Conservation (phyloP, 305 asterid species). For the Stenogyne calaminthoides region DNA sequence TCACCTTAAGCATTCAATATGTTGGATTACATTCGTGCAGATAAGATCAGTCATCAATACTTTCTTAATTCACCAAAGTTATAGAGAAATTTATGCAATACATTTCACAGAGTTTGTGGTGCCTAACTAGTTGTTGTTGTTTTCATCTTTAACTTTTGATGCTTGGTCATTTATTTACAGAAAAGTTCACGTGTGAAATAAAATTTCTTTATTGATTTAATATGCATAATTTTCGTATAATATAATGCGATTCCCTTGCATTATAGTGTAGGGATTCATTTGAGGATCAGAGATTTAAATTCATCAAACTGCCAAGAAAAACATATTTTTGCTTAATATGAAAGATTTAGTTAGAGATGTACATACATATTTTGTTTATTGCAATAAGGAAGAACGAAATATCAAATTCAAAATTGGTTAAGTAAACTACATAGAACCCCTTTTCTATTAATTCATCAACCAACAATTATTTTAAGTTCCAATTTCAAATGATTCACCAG, state of each 20-base stretch:
- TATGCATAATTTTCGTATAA: background rate
- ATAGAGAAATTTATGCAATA: background rate
- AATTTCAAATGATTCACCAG: constrained; percentile 14
- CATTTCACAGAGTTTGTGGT: background rate
- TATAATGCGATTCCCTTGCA: background rate
- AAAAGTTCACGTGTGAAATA: background rate
- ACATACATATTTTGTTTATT: constrained; percentile 1
- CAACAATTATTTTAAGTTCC: background rate
- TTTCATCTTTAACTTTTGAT: background rate
- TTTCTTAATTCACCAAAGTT: background rate
- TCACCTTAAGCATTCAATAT: constrained; percentile 2
- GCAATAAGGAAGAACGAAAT: constrained; percentile 1
- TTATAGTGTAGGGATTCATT: background rate
- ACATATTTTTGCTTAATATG: background rate
- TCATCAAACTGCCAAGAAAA: constrained; percentile 6
- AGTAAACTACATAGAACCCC: background rate
- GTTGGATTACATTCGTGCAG: background rate
- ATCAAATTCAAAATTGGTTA: background rate
- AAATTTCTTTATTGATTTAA: background rate
- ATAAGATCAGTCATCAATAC: background rate
- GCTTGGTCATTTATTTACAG: constrained; percentile 3
- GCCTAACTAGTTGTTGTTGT: background rate
- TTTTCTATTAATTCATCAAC: background rate
- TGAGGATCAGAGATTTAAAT: background rate
- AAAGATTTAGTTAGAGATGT: background rate